Conservation (phyloP, 2,329 filamentous ascomycete genomes). For the Cladosporium sp. region DNA sequence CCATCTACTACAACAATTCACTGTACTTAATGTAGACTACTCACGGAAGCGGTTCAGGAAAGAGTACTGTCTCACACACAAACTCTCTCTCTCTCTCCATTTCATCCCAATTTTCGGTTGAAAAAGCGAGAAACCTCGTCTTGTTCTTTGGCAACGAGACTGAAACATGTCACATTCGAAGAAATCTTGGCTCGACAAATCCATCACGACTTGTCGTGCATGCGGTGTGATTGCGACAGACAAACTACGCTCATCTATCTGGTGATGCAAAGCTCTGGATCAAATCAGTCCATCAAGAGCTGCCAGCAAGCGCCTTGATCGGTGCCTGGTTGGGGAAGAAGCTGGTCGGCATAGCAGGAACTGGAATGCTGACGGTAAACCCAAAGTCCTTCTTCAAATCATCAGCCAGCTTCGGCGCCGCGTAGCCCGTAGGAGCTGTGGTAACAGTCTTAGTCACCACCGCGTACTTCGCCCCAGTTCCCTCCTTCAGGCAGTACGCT, state of each 20-base stretch:
- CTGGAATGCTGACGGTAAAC: slow-evolving; percentile 42
- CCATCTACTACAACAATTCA: too few relatives aligned
- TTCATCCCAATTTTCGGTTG: too few relatives aligned
- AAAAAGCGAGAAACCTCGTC: too few relatives aligned
- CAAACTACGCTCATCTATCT: not conserved
- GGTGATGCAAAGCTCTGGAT: not conserved
- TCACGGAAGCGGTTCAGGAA: too few relatives aligned
- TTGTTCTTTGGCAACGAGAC: too few relatives aligned
- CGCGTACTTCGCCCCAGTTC: slow-evolving; percentile 35
- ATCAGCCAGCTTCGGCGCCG: slow-evolving; percentile 42
- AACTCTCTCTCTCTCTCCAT: too few relatives aligned
- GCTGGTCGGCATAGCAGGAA: slow-evolving; percentile 44
- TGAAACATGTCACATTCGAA: too few relatives aligned
- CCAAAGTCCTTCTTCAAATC: slow-evolving; percentile 38
- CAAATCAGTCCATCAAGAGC: not conserved
- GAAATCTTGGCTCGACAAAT: too few relatives aligned
- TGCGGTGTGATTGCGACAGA: too few relatives aligned
- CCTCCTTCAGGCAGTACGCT: slow-evolving; percentile 50
- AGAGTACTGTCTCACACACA: too few relatives aligned
- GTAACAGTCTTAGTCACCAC: slow-evolving; percentile 40
- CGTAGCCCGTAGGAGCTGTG: slow-evolving; percentile 42
- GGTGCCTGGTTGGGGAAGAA: slow-evolving; percentile 41
- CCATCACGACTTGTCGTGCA: too few relatives aligned
- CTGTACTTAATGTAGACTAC: too few relatives aligned
- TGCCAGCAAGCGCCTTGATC: slow-evolving; percentile 16